Percentiles rank a stretch among this genome's conserved stretches.
Conservation (phyloP, 2,329 filamentous ascomycete genomes). For the Epichloe festucae region DNA sequence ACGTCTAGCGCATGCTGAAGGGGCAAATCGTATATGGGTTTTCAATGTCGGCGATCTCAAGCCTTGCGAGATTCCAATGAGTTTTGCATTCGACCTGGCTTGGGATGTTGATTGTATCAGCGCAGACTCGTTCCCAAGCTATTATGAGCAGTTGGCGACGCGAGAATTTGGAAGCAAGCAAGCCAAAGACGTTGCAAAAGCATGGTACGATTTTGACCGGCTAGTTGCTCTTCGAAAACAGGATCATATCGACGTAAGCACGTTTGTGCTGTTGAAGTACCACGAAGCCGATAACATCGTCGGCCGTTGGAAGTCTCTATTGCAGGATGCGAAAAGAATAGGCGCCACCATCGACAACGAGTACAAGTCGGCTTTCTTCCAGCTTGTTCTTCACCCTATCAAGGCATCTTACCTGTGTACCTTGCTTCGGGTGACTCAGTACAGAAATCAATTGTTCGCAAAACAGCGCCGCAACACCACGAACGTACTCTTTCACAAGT, state of each 20-base stretch:
- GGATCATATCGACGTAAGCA: slow-evolving; percentile 43
- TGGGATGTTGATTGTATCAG: slow-evolving; percentile 39
- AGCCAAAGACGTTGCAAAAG: slow-evolving; percentile 31
- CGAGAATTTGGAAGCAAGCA: slow-evolving; percentile 37
- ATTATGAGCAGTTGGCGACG: slow-evolving; percentile 32
- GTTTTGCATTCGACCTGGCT: slow-evolving; percentile 42
- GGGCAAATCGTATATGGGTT: slow-evolving; percentile 44
- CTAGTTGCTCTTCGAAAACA: slow-evolving; percentile 41
- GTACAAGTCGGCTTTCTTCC: slow-evolving; percentile 41
- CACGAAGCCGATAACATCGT: slow-evolving; percentile 43
- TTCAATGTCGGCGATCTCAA: slow-evolving; percentile 53
- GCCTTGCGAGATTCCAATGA: slow-evolving; percentile 40
- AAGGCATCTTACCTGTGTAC: slow-evolving; percentile 43
- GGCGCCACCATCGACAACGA: slow-evolving; percentile 28
- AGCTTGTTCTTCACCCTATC: slow-evolving; percentile 48
- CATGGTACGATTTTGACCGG: slow-evolving; percentile 39
- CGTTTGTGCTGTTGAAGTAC: slow-evolving; percentile 46
- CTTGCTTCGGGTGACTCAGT: slow-evolving; percentile 31
- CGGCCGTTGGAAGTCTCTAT: slow-evolving; percentile 37
- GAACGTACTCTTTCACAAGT: slow-evolving; percentile 34
- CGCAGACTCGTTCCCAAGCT: slow-evolving; percentile 23
- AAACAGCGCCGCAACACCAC: slow-evolving; percentile 43
- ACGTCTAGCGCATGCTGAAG: slow-evolving; percentile 34
- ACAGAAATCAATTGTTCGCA: slow-evolving; percentile 40
- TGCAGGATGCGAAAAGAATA: slow-evolving; percentile 29